phyloP scores from a whole-genome alignment of 192 early-diverging fungal species.

The Coemansia sp. region DNA sequence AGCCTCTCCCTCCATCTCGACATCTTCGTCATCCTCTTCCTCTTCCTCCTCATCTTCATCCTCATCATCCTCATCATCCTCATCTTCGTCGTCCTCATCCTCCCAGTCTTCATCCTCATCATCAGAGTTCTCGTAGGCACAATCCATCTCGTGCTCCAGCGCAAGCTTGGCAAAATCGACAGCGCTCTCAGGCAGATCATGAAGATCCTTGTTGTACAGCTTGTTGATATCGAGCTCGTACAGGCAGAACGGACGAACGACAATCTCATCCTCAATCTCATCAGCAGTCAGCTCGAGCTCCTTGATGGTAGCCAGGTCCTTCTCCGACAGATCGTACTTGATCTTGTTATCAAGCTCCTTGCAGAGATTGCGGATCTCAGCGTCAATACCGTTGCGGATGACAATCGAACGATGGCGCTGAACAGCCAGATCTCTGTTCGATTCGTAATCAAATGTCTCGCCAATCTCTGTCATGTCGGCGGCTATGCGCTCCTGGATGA shows the following conservation, averaged over 20 bases:
- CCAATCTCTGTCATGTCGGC: slow-evolving; percentile 44
- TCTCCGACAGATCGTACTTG: slow-evolving; percentile 47
- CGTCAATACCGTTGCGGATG: slow-evolving; percentile 36
- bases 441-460: slow-evolving; percentile 28
- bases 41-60: slow-evolving; percentile 17
- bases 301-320: slow-evolving; percentile 39
- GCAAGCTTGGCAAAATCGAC: slow-evolving; percentile 47
- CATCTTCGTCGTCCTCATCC: slow-evolving; percentile 38
- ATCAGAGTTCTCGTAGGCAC: slow-evolving; percentile 41
- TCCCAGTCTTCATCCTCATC: slow-evolving; percentile 37
- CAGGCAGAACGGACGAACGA: slow-evolving; percentile 51
- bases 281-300: slow-evolving; percentile 36
- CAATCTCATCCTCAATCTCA: slow-evolving; percentile 47
- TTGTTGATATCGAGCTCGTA: slow-evolving; percentile 48
- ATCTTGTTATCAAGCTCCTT: slow-evolving; percentile 44
- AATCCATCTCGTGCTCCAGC: slow-evolving; percentile 53
- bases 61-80: slow-evolving; percentile 26
- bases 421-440: slow-evolving; percentile 28
- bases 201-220: slow-evolving; percentile 44
- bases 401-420: slow-evolving; percentile 48
- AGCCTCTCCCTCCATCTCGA: slow-evolving; percentile 1
- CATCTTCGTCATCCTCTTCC: slow-evolving; percentile 3
- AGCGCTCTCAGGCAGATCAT: slow-evolving; percentile 39
- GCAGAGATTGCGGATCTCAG: slow-evolving; percentile 42
- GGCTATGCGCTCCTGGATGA: slow-evolving; percentile 51